phyloP scores from a whole-genome alignment of 257 asterid species.

The Craterostigma plantagineum region DNA sequence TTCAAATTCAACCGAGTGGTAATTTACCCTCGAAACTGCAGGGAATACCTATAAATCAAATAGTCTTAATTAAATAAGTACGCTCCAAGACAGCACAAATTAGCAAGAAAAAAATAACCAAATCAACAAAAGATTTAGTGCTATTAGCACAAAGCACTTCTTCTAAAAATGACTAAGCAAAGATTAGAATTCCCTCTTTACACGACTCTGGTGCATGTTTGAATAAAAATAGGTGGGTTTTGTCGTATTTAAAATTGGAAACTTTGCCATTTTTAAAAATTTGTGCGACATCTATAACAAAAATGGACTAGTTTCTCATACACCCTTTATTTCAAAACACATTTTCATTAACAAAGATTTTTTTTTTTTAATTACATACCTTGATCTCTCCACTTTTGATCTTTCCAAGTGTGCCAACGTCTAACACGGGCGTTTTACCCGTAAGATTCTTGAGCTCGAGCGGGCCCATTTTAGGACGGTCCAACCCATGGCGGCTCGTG shows the following conservation, averaged over 20 bases:
- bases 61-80: too few species aligned
- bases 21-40: slow-evolving; percentile 20
- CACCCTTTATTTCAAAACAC: too few species aligned
- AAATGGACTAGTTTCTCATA: too few species aligned
- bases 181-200: too few species aligned
- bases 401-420: slow-evolving; percentile 54
- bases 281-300: too few species aligned
- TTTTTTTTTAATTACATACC: slow-evolving; percentile 25
- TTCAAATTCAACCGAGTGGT: slow-evolving; percentile 24
- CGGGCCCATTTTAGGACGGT: slow-evolving; percentile 44
- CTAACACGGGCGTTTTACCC: slow-evolving; percentile 63
- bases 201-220: slow-evolving; percentile 8
- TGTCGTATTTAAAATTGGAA: slow-evolving; percentile 16
- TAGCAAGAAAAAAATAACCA: too few species aligned
- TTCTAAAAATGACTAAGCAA: too few species aligned
- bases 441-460: slow-evolving; percentile 32
- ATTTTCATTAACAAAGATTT: too few species aligned
- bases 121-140: too few species aligned
- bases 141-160: too few species aligned
- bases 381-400: slow-evolving; percentile 44
- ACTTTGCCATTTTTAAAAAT: too few species aligned
- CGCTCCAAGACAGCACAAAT: too few species aligned
- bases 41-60: slow-evolving; percentile 15
- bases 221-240: slow-evolving; percentile 16
- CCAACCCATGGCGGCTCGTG: slow-evolving; percentile 31